Evolutionary conservation across 306 rosid genomes (phyloP), one percentile per base, ranked within the genome.

Genomic region (Trifolium repens): DNA sequence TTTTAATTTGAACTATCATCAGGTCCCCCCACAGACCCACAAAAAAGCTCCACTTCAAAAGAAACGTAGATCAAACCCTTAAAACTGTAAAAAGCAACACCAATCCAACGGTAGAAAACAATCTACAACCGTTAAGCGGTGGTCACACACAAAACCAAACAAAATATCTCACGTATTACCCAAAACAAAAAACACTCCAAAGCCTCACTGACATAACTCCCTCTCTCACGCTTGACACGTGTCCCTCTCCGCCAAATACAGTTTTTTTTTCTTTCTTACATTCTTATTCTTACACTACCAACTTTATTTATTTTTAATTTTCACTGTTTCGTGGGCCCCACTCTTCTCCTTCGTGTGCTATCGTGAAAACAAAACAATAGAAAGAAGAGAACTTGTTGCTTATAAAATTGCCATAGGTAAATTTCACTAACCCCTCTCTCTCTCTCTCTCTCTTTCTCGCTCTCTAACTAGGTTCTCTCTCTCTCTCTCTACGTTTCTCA

Each of bases 401-500:
- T 69, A 50, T 54, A 58, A 71, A 81, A 75, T 75, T 52, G 72
- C 26, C 4, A 34, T 9, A 61, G 80, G 80, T 69, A 84, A 78
- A 24, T 62, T 54, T 44, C 76, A 57, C 70, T 32, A 82, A 54
- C 59, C 71, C 78, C 85, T 17, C 65, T 59, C 65, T 59, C 37
- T 59, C 35, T 55, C 17, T 53, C 47, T 35, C 57, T 44, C 71
- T 66, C n/a, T 71, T 71, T 79, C 87, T 77, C 24, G 24, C 24
- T 22, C 84, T 65, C 34, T 67, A 75, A 73, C 73, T 74, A 79
- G 88, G 85, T 85, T 69, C 77, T 67, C 67, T 70, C 15, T 61
- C 24, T 62, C 59, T 71, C 64, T 71, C 76, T 69, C 74, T 69
- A 13, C 39, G 17, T 6, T 44, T 9, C 8, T 8, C 17, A 12